phyloP scores from a whole-genome alignment of 352 stramenopile genomes.

The Phytopythium kandeliae region DNA sequence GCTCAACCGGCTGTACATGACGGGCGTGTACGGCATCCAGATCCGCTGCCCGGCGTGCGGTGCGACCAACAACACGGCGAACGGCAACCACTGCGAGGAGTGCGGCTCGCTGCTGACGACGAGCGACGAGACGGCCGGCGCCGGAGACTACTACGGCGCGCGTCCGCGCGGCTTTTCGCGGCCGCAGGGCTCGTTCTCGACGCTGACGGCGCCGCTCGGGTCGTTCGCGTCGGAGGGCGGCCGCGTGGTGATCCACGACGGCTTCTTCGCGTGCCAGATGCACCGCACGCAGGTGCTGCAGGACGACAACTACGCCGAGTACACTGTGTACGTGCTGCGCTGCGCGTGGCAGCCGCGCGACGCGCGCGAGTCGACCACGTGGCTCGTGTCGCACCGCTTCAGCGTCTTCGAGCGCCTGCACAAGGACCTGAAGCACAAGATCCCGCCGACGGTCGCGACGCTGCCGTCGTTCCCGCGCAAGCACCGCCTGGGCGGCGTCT shows the following conservation, averaged over 20 bases:
- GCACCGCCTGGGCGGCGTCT: slow-evolving; percentile 78
- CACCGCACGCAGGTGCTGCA: slow-evolving; percentile 81
- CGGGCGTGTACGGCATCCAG: slow-evolving; percentile 78
- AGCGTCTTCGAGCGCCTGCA: slow-evolving; percentile 66
- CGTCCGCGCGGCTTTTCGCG: slow-evolving; percentile 53
- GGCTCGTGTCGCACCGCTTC: slow-evolving; percentile 71
- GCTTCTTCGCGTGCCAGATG: slow-evolving; percentile 83
- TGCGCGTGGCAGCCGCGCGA: slow-evolving; percentile 81
- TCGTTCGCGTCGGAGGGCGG: slow-evolving; percentile 76
- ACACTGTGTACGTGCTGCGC: slow-evolving; percentile 85
- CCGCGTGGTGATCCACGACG: slow-evolving; percentile 79
- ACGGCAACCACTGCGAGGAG: slow-evolving; percentile 84
- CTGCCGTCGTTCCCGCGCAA: slow-evolving; percentile 77
- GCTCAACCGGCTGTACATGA: slow-evolving; percentile 68
- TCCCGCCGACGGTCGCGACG: slow-evolving; percentile 49
- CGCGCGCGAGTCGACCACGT: slow-evolving; percentile 37
- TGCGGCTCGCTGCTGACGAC: slow-evolving; percentile 82
- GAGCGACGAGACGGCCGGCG: slow-evolving; percentile 47
- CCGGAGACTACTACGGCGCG: slow-evolving; percentile 58
- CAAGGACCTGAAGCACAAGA: slow-evolving; percentile 76
- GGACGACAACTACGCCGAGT: slow-evolving; percentile 87
- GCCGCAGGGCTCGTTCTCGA: slow-evolving; percentile 49
- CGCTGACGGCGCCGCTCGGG: slow-evolving; percentile 60
- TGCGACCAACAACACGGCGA: slow-evolving; percentile 84
- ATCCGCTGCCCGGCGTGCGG: slow-evolving; percentile 83